Percentiles rank a stretch among this genome's conserved stretches.
phyloP scores from a whole-genome alignment of 2,329 filamentous ascomycete genomes.

The Teratosphaeria zuluensis region DNA sequence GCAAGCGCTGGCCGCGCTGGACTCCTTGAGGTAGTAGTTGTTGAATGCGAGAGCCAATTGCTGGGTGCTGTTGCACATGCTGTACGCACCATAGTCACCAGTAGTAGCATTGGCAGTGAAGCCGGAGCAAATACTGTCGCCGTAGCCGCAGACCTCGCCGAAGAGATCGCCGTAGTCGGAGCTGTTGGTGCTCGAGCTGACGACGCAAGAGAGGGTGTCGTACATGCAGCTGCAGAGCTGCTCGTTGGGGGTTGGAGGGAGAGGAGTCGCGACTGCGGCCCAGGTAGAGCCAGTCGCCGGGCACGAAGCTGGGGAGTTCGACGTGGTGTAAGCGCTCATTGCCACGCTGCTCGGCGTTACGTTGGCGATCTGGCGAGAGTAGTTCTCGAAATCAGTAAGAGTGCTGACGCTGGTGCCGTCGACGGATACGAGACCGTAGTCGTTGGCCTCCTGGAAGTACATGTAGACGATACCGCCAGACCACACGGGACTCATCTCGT shows the following conservation, averaged over 20 bases:
- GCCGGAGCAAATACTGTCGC: conserved; percentile 50
- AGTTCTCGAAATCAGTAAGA: conserved; percentile 60
- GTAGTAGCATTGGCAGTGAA: conserved; percentile 58
- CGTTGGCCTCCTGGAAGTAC: conserved; percentile 87
- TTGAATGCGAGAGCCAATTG: conserved; percentile 67
- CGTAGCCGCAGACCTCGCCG: conserved; percentile 57
- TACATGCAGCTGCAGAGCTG: conserved; percentile 81
- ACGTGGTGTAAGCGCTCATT: conserved; percentile 59
- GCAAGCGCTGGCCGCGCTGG: conserved; percentile 48
- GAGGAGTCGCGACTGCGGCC: conserved; percentile 54
- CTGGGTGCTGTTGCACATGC: conserved; percentile 62
- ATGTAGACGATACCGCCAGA: conserved; percentile 98
- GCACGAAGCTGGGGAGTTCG: conserved; percentile 62
- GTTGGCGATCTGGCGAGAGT: conserved; percentile 60
- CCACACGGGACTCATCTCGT: conserved; percentile 76
- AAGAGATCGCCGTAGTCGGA: conserved; percentile 62
- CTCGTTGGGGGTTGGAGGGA: conserved; percentile 74
- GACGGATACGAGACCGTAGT: conserved; percentile 72
- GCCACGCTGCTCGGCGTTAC: conserved; percentile 58
- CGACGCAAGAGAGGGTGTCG: conserved; percentile 60
- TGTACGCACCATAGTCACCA: conserved; percentile 66
- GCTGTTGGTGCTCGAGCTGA: conserved; percentile 47
- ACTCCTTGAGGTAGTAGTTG: conserved; percentile 56
- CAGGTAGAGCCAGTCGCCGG: conserved; percentile 54
- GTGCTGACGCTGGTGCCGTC: conserved; percentile 51